Percentiles rank a stretch among this genome's conserved stretches.
These are phyloP conservation scores for Clitopilus hobsonii DNA, from an alignment of 768 basidiomycete species.

Conservation along the genomic window DNA sequence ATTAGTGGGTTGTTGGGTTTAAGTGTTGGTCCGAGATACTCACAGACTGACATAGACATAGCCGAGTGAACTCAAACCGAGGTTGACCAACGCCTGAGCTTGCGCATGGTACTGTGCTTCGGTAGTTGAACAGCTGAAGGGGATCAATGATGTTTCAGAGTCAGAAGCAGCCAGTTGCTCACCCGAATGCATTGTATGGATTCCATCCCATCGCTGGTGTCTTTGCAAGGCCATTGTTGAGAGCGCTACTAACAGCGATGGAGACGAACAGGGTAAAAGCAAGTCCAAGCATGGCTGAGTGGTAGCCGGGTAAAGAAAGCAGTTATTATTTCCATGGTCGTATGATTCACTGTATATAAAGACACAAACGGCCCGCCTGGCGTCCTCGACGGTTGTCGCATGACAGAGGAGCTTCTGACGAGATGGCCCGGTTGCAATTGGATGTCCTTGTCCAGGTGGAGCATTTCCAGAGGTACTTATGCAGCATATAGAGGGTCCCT, in stretches of 20 bases:
- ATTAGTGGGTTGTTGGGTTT: neutral
- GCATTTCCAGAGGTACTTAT: no score
- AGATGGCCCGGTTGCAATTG: no score
- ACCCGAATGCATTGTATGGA: slow-evolving; percentile 44
- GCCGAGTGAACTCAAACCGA: slow-evolving; percentile 32
- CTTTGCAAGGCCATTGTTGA: slow-evolving; percentile 35
- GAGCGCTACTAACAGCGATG: slow-evolving; percentile 14
- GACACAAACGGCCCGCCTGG: no score
- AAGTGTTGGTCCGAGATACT: neutral
- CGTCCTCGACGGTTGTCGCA: no score
- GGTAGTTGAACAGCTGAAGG: slow-evolving; percentile 33
- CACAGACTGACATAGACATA: slow-evolving; percentile 42
- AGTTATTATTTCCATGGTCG: no score
- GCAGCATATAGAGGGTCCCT: no score
- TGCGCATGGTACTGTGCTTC: slow-evolving; percentile 35
- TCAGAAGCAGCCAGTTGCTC: slow-evolving; percentile 6
- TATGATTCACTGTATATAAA: no score
- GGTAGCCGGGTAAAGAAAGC: no score
- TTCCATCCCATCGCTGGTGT: slow-evolving; percentile 48
- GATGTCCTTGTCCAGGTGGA: no score
- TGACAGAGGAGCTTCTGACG: no score
- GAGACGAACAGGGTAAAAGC: slow-evolving; percentile 6
- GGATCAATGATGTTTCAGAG: neutral
- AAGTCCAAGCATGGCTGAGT: slow-evolving; percentile 11
- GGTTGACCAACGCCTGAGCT: slow-evolving; percentile 32